Evolutionary conservation across 495 filamentous ascomycete genomes (phyloP), one percentile per base, ranked within the genome.

Genomic region (Gamarada debralockiae): DNA sequence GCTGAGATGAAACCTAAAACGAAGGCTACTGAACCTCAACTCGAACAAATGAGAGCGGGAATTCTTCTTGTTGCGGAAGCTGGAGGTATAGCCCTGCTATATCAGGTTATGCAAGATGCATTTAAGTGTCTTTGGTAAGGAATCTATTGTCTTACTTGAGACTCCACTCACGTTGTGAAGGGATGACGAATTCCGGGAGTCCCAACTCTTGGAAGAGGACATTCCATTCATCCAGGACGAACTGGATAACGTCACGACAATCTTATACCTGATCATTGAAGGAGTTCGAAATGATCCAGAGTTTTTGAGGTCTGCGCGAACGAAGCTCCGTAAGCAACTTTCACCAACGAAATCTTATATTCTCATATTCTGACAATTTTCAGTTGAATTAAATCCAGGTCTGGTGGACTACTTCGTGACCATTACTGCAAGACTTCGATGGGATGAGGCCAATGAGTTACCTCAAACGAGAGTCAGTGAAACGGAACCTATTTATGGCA

Each of bases 381-480:
- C 58, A 78, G 77, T 77, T 42, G 67, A 69, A 12, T 70, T 93
- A 20, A 72, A 88, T 34, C 89, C 89, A 1, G 77, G 74, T 52
- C 67, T 96, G 31, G 69, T 95, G 17, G 74, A 85, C 14, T 86
- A 85, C 41, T 71, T 97, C 57, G 78, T 91, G 15, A 80, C 85
- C 37, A 81, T 87, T 2, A 83, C 90, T 21, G 79, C 89, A 0
- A 85, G 81, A 53, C 67, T 96, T 21, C 79, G 93, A 38, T 98
- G 95, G 90, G 90, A 96, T 59, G 93, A 98, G 38, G 73, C 78
- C 20, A 70, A 79, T 41, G 74, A 76, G 51, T 65, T 89, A 15
- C 83, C 85, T 0, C 72, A 86, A 42, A 60, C 61, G 37, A 53
- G 61, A 45, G 55, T 62, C 4, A 33, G 50, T 48, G 3, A 17